These are phyloP conservation scores for Lentinula sp. DNA, from an alignment of 768 basidiomycete species.

Conservation along the genomic window DNA sequence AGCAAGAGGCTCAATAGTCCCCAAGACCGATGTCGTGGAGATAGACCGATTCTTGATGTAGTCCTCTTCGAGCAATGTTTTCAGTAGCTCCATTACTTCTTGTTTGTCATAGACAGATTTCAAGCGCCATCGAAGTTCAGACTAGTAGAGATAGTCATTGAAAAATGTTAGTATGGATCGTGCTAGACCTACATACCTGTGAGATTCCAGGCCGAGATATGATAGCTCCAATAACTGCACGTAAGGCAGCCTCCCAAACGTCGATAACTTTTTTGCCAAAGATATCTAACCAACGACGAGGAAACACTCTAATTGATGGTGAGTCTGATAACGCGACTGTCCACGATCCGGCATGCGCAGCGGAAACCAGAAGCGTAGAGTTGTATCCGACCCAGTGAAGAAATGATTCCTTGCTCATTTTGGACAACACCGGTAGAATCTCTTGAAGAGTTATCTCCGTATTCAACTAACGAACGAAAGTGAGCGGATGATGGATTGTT, in stretches of 20 bases:
- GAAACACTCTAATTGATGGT: slow-evolving; percentile 43
- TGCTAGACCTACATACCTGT: slow-evolving; percentile 42
- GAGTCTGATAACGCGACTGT: slow-evolving; percentile 44
- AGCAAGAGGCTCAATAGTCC: slow-evolving; percentile 14
- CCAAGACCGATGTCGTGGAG: slow-evolving; percentile 10
- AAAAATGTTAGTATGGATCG: not conserved
- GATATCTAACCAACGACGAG: slow-evolving; percentile 76
- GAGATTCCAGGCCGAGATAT: slow-evolving; percentile 69
- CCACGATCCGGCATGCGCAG: slow-evolving; percentile 47
- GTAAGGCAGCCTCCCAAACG: slow-evolving; percentile 67
- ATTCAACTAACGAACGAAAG: slow-evolving; percentile 11
- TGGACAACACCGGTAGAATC: slow-evolving; percentile 27
- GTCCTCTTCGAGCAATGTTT: slow-evolving; percentile 46
- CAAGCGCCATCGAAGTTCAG: slow-evolving; percentile 67
- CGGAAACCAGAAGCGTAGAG: slow-evolving; percentile 48
- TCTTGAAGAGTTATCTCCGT: slow-evolving; percentile 12
- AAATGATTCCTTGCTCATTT: slow-evolving; percentile 39
- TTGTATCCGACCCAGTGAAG: slow-evolving; percentile 67
- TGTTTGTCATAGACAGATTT: slow-evolving; percentile 69
- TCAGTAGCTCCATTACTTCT: slow-evolving; percentile 61
- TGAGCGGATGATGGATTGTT: not conserved
- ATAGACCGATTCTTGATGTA: slow-evolving; percentile 31
- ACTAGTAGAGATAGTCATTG: slow-evolving; percentile 28
- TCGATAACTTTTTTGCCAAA: slow-evolving; percentile 52
- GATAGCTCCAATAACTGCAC: slow-evolving; percentile 61